These are phyloP conservation scores for Tulasnella sp. DNA, from an alignment of 768 basidiomycete genomes.

Conservation along the genomic window DNA sequence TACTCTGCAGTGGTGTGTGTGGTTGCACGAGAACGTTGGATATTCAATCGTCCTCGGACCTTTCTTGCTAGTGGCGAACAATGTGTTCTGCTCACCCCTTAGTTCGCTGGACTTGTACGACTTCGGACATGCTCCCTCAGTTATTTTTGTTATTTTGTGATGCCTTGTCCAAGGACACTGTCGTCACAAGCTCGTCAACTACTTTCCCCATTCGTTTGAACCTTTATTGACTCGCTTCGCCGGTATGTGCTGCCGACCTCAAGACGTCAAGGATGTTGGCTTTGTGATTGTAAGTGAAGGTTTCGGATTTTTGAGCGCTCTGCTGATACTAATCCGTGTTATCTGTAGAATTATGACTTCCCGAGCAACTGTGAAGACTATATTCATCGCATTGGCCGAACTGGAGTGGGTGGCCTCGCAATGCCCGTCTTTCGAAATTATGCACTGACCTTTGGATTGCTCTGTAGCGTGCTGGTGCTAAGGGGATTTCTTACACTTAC, in stretches of 20 bases:
- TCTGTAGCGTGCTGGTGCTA: conserved; percentile 76
- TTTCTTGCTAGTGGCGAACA: conserved; percentile 6
- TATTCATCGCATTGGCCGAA: conserved; percentile 97
- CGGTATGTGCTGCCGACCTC: conserved; percentile 24
- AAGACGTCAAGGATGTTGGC: conserved; percentile 98
- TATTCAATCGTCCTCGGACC: background rate
- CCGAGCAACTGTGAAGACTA: conserved; percentile 98
- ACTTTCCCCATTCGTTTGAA: conserved; percentile 13
- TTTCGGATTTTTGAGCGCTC: conserved; percentile 10
- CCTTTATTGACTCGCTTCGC: conserved; percentile 31
- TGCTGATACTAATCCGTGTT: conserved; percentile 21
- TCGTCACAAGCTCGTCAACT: background rate
- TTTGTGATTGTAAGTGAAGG: conserved; percentile 77
- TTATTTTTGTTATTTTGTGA: conserved; percentile 24
- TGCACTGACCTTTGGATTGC: conserved; percentile 24
- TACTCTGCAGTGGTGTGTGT: background rate
- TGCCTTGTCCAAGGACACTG: conserved; percentile 15
- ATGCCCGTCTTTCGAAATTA: background rate
- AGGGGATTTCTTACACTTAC: conserved; percentile 89
- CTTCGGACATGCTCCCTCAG: conserved; percentile 26
- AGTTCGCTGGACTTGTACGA: background rate
- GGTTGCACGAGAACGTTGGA: background rate
- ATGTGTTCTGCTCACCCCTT: conserved; percentile 1
- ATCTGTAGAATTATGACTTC: conserved; percentile 86
- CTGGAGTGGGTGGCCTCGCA: conserved; percentile 52